These are phyloP conservation scores for Rhizoctonia solani DNA, from an alignment of 1,284 basidiomycete genomes.

Conservation along the genomic window DNA sequence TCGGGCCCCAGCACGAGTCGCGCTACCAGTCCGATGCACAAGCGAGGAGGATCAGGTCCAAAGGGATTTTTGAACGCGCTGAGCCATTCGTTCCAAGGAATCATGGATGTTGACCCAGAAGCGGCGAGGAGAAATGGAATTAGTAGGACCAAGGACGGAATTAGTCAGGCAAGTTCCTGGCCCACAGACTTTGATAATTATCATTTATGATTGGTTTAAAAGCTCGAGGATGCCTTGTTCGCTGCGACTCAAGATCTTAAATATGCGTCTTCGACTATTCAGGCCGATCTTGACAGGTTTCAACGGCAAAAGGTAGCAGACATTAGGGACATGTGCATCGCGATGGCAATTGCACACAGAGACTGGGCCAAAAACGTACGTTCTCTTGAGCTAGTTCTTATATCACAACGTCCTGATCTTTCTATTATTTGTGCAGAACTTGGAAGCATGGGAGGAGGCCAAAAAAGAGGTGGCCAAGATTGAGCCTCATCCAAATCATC, in stretches of 20 bases:
- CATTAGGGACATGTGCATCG: conserved; percentile 87
- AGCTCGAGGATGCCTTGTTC: conserved; percentile 93
- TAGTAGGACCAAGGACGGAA: conserved; percentile 90
- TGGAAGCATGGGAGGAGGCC: conserved; percentile 96
- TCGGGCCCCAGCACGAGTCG: conserved; percentile 39
- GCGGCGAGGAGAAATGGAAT: conserved; percentile 91
- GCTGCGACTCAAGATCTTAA: conserved; percentile 90
- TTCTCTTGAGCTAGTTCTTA: conserved; percentile 14
- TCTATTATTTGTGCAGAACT: conserved; percentile 62
- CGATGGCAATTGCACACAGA: conserved; percentile 86
- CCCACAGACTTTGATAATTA: neutral
- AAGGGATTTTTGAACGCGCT: conserved; percentile 91
- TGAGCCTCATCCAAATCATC: conserved; percentile 81
- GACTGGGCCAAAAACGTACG: conserved; percentile 93
- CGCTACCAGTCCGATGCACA: conserved; percentile 40
- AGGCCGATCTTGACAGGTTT: conserved; percentile 97
- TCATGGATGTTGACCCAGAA: conserved; percentile 99
- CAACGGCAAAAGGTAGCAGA: conserved; percentile 98
- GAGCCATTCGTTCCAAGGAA: conserved; percentile 92
- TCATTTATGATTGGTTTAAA: conserved; percentile 24
- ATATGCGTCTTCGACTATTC: conserved; percentile 94
- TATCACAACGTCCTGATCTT: neutral
- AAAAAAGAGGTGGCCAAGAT: conserved; percentile 89
- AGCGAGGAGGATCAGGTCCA: conserved; percentile 55
- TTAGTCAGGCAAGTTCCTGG: conserved; percentile 72